Evolutionary conservation across 331 rosid genomes (phyloP).

Genomic region (Rosa hybrid): DNA sequence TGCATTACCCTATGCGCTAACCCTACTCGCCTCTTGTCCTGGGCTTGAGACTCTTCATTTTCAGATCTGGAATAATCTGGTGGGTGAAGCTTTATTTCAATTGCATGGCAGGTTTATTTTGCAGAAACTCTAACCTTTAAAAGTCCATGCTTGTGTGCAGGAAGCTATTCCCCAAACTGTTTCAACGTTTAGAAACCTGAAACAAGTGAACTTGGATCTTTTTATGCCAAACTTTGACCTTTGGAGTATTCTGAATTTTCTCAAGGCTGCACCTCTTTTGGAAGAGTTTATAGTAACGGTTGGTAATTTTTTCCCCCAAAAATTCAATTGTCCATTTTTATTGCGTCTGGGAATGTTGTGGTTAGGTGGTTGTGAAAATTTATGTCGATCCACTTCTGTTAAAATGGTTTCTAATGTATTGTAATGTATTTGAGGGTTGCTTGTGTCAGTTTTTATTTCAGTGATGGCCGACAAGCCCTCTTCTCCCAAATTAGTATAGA

Average conservation of each 20-base stretch:
- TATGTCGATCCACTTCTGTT: too few species aligned
- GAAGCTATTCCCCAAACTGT: background rate
- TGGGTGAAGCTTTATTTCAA: background rate
- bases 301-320: background rate
- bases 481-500: too few species aligned
- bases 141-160: background rate
- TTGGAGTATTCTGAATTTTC: background rate
- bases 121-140: background rate
- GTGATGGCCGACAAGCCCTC: too few species aligned
- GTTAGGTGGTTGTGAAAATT: too few species aligned
- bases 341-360: too few species aligned
- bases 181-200: background rate
- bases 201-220: background rate
- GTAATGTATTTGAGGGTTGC: too few species aligned
- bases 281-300: background rate
- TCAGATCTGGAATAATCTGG: background rate
- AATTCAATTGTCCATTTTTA: too few species aligned
- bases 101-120: background rate
- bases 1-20: background rate
- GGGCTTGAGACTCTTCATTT: background rate
- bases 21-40: background rate
- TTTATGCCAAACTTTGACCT: background rate
- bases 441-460: too few species aligned
- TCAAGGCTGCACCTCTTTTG: background rate
- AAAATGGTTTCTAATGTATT: too few species aligned